Evolutionary conservation across 2,329 filamentous ascomycete genomes (phyloP), one percentile per base, ranked within the genome.

Genomic region (Fusarium coicis): DNA sequence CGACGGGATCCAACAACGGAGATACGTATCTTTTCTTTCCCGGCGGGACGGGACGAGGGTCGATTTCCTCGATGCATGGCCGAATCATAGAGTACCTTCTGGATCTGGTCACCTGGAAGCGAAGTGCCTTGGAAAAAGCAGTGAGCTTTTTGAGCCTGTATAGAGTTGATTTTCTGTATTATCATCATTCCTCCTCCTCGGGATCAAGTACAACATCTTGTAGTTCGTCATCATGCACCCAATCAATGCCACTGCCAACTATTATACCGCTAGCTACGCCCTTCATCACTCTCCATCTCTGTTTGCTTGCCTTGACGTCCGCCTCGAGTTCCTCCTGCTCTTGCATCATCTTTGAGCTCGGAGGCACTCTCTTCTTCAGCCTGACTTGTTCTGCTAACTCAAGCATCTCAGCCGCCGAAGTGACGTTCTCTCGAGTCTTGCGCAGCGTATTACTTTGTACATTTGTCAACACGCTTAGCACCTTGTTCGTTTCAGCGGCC

Each of bases 171-270:
- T 52, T 63, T 68, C 32, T 23, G 34, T 54, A 39, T 23, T 26
- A 49, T 40, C 36, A 18, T 78, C 47, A 79, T 60, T 82, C 79
- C 54, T 86, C 84, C 70, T 82, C 81, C 71, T 92, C 90, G 16
- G 86, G 83, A 77, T 93, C 94, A 69, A 97, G 85, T 32, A 97
- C 93, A 68, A 96, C 85, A 56, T 90, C 88, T 65, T 89, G 86
- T 69, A 97, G 83, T 66, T 85, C 86, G 57, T 90, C 87, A 81
- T 97, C 91, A 44, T 88, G 85, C 18, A 90, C 90, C 94, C 94
- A 97, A 78, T 97, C 91, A 60, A 96, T 86, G 52, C 94, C 94
- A 80, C 94, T 97, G 7, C 93, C 93, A 10, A 90, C 93, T 52
- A 97, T 88, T 62, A 95, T 87, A 23, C 92, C 93, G 77, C 92